Evolutionary conservation across 371 early-diverging fungal species (phyloP).

Genomic region (Apophysomyces ossiformis): DNA sequence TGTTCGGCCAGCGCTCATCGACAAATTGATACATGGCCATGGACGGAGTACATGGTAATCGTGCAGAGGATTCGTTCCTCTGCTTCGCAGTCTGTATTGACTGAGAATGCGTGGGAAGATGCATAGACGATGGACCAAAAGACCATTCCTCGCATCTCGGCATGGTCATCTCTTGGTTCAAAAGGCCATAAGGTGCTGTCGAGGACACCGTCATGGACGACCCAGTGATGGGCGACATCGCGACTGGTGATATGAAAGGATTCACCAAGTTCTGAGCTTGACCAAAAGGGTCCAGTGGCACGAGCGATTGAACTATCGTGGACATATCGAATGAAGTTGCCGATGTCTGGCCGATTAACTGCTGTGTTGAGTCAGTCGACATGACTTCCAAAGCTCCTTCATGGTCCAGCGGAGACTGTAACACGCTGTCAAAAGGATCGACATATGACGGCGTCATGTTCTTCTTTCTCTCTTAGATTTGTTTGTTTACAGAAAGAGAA

Average conservation of each 20-base stretch:
- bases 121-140: background rate
- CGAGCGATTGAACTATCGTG: slow-evolving; percentile 4
- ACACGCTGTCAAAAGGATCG: slow-evolving; percentile 11
- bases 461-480: background rate
- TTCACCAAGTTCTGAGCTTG: slow-evolving; percentile 5
- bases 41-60: background rate
- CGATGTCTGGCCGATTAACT: background rate
- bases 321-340: background rate
- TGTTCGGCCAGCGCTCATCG: background rate
- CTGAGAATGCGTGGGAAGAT: background rate
- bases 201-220: slow-evolving; percentile 7
- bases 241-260: background rate
- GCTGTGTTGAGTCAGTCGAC: slow-evolving; percentile 1
- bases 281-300: slow-evolving; percentile 7
- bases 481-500: slow-evolving; percentile 6
- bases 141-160: background rate
- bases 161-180: slow-evolving; percentile 5
- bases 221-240: background rate
- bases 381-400: slow-evolving; percentile 1
- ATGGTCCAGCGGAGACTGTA: slow-evolving; percentile 7
- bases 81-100: background rate
- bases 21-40: slow-evolving; percentile 6
- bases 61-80: too few relatives aligned
- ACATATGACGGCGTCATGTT: slow-evolving; percentile 10
- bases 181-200: background rate